Evolutionary conservation across 495 filamentous ascomycete species (phyloP).

Genomic region (Aspergillus baeticus): DNA sequence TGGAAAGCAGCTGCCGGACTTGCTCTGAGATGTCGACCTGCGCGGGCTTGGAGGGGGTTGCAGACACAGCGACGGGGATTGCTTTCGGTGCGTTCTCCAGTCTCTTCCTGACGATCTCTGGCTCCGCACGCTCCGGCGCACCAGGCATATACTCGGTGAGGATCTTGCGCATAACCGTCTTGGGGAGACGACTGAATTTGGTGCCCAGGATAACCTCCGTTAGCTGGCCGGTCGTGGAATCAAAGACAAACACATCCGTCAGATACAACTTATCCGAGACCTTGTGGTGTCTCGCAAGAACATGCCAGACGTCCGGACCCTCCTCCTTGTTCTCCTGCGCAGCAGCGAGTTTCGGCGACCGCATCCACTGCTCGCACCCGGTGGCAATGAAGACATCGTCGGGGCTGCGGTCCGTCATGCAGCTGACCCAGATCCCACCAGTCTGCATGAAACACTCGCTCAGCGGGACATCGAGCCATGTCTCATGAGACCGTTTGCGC

Average conservation of each 20-base stretch:
- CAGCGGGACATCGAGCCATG: conserved; percentile 38
- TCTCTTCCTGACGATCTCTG: neutral
- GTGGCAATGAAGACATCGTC: conserved; percentile 49
- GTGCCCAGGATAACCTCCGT: conserved; percentile 49
- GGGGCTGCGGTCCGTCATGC: conserved; percentile 38
- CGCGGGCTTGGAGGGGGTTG: neutral
- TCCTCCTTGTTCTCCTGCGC: neutral
- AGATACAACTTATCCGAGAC: conserved; percentile 32
- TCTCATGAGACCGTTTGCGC: conserved; percentile 24
- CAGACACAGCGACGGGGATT: neutral
- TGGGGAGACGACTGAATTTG: conserved; percentile 39
- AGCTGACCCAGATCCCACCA: conserved; percentile 48
- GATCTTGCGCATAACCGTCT: conserved; percentile 40
- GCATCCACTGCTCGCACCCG: conserved; percentile 43
- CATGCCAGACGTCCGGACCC: conserved; percentile 38
- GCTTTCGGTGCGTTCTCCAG: neutral
- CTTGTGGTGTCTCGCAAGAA: conserved; percentile 36
- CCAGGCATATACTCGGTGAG: conserved; percentile 4
- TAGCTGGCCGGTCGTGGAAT: conserved; percentile 35
- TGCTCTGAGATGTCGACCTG: conserved; percentile 5
- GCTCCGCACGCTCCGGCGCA: neutral
- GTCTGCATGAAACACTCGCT: conserved; percentile 44
- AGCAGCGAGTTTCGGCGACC: conserved; percentile 30
- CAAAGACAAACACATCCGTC: conserved; percentile 51
- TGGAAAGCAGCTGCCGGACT: conserved; percentile 1